Percentiles rank a stretch among this genome's conserved stretches.
Conservation (phyloP, 345 rosid genomes). For the Excoecaria agallocha region DNA sequence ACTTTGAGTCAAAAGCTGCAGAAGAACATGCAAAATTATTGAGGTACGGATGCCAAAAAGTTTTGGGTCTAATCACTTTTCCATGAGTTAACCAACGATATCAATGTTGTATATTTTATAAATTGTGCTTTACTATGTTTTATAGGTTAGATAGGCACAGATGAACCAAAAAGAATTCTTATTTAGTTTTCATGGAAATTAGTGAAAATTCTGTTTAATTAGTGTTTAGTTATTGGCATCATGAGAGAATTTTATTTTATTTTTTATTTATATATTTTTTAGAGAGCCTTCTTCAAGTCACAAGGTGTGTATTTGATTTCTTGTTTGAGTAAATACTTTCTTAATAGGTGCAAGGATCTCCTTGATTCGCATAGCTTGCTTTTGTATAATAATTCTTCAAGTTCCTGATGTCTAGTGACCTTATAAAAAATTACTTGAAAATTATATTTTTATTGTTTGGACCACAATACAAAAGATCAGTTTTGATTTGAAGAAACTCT, state of each 20-base stretch:
- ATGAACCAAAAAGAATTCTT: not conserved
- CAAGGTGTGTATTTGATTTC: not conserved
- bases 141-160: not conserved
- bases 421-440: not conserved
- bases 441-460: not conserved
- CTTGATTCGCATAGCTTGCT: not conserved
- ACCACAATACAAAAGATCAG: not conserved
- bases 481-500: not conserved
- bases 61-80: not conserved
- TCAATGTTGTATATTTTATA: not conserved
- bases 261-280: no score
- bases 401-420: not conserved
- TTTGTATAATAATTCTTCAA: not conserved
- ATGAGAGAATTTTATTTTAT: not conserved
- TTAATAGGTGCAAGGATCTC: not conserved
- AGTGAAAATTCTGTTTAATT: not conserved
- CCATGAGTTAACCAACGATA: not conserved
- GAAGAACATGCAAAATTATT: conserved; percentile 94
- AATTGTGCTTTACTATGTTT: not conserved
- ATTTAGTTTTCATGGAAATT: not conserved
- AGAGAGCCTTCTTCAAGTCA: not conserved
- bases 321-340: not conserved
- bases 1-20: conserved; percentile 93
- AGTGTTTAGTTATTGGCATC: not conserved
- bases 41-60: conserved; percentile 45